Evolutionary conservation across 208 protist species (phyloP), one percentile per base, ranked within the genome.

Genomic region (Acanthamoeba lenticulata): DNA sequence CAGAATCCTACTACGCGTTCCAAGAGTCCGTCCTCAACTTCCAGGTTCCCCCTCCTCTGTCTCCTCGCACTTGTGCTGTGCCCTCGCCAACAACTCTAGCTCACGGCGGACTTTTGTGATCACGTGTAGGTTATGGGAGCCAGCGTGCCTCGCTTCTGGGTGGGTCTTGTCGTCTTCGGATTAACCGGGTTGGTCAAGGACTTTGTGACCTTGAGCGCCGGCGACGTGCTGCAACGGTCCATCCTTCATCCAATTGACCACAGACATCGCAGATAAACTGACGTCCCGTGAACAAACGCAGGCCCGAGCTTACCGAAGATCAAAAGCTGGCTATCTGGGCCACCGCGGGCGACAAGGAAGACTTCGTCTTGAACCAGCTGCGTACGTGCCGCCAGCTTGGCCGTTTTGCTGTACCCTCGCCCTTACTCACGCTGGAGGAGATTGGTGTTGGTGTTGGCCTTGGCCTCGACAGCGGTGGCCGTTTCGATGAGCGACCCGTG

Each of bases 91-190:
- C 57, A 27, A 36, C 40, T 15, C 74, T 7, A 36, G 38, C 69
- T 45, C n/a, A n/a, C n/a, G n/a, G n/a, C n/a, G n/a, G n/a, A n/a
- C n/a, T n/a, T n/a, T 11, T 29, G 17, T 62, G n/a, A 24, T 65
- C 40, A 7, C 0, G 40, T 11, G 34, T 24, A 91, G 85, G 38
- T 91, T 7, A 38, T 62, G 32, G 55, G 55, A 0, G 2, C 0
- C 57, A 65, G 85, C n/a, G 40, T 91, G 38, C 85, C 85, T 32
- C 49, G 60, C 17, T 91, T 91, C 60, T 91, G 85, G 85, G 57
- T 91, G 27, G 85, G 57, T n/a, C 55, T 91, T 11, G 85, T 91
- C 19, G 85, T 40, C 1, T 91, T 91, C 55, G 36, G 36, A 11
- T n/a, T 65, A 52, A 49, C 72, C 15, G 85, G 85, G 1, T 32